Evolutionary conservation across 2,329 filamentous ascomycete genomes (phyloP).

Genomic region (Hirsutella rhossiliensis): DNA sequence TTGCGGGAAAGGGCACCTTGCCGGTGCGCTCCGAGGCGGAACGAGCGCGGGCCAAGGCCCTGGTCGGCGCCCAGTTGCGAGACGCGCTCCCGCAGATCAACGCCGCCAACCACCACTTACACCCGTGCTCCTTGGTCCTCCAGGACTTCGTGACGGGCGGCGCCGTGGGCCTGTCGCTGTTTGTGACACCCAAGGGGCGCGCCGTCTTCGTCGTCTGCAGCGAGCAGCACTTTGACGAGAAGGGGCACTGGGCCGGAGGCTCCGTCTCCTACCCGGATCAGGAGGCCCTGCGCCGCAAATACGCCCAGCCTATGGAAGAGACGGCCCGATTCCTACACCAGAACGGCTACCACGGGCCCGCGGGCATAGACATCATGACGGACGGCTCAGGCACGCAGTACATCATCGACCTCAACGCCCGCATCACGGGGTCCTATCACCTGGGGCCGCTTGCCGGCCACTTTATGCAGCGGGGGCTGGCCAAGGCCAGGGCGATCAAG

Average conservation of each 20-base stretch:
- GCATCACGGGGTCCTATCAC: background rate
- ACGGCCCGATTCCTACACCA: no score
- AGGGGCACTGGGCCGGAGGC: background rate
- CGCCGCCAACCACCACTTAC: no score
- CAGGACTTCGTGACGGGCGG: background rate
- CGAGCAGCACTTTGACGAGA: background rate
- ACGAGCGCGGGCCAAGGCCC: no score
- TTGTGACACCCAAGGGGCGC: no score
- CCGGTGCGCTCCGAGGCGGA: no score
- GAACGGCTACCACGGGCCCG: no score
- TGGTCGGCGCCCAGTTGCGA: no score
- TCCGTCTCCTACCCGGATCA: background rate
- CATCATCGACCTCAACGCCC: background rate
- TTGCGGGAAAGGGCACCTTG: no score
- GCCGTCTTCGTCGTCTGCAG: background rate
- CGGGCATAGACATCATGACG: background rate
- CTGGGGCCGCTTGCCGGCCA: background rate
- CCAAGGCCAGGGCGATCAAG: background rate
- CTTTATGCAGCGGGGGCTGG: background rate
- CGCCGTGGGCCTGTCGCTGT: no score
- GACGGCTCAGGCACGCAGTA: background rate
- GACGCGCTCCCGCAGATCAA: no score
- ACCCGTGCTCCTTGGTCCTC: background rate
- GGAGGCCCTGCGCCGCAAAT: background rate
- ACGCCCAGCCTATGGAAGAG: background rate